Base-by-base conservation (phyloP, 345 rosid species). In the Citrus australasica region DNA sequence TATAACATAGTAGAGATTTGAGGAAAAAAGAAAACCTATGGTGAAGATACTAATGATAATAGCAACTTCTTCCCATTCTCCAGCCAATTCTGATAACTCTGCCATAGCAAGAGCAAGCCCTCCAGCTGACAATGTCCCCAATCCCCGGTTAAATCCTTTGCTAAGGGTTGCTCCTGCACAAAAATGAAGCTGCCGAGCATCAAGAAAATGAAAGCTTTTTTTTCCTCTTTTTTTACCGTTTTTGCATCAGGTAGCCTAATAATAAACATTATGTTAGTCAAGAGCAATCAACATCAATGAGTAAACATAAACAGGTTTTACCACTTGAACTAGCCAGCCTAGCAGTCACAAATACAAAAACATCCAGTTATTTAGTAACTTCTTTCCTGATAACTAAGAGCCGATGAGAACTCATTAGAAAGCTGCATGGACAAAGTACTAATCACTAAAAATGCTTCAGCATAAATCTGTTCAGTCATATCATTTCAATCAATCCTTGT, bases 111-210 rank as follows among this genome's bases (percentile, higher is more conserved):
- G 86, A 67, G 98, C 96, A 78, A 95, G 94, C 53, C 96, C 97
- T 79, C 97, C 99, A 32, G 99, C 99, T 27, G 97, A 95, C 79
- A 95, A 81, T 42, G 99, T 95, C 71, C 98, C 99, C 74, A 95
- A 78, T 19, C 90, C 99, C 40, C 98, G 82, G 77, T 95, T 95
- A 62, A 92, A 89, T 76, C 99, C 98, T 87, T 93, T 95, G 90
- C 97, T 92, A 74, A 95, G 90, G 1, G 99, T 95, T 46, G 99
- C 98, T 69, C 98, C 99, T 92, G 84, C 25, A 82, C 55, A 67
- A 65, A 63, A 82, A 78, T 32, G 63, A 2, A 37, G 59, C 59
- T 14, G 58, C 30, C 13, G 35, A 61, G 40, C 13, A 59, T 51
- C 51, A 38, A 64, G 27, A n/a, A 10, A 58, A 73, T 46, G 51